These are phyloP conservation scores for Aspergillus sclerotiicarbonarius DNA, from an alignment of 495 filamentous ascomycete species.

Conservation along the genomic window DNA sequence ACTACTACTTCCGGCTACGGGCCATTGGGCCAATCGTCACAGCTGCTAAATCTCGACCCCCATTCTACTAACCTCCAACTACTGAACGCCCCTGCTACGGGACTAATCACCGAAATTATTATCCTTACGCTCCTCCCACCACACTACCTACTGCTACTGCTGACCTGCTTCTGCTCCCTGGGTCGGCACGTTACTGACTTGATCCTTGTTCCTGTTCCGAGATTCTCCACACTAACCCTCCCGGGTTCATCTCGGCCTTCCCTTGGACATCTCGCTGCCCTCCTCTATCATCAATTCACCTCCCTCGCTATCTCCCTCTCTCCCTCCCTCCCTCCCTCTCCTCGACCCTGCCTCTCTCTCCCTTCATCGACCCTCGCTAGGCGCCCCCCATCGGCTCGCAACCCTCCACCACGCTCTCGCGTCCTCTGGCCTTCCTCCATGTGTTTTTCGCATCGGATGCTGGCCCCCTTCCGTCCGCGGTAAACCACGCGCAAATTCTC, in stretches of 20 bases:
- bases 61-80: not conserved
- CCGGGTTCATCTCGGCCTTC: constrained; percentile 28
- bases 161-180: not conserved
- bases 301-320: constrained; percentile 24
- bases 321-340: constrained; percentile 14
- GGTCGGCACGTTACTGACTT: constrained; percentile 6
- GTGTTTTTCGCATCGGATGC: constrained; percentile 35
- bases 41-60: constrained; percentile 1
- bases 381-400: constrained; percentile 3
- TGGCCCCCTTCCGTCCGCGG: constrained; percentile 26
- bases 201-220: constrained; percentile 20
- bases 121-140: not conserved
- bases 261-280: constrained; percentile 27
- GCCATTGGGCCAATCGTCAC: constrained; percentile 14
- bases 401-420: constrained; percentile 10
- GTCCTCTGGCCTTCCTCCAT: constrained; percentile 28
- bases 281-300: constrained; percentile 23
- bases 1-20: constrained; percentile 8
- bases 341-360: constrained; percentile 12
- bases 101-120: not conserved
- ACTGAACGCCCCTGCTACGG: not conserved
- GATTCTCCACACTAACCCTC: constrained; percentile 29
- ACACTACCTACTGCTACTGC: too few relatives aligned
- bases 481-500: constrained; percentile 26
- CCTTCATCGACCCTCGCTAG: not conserved